Evolutionary conservation across 495 filamentous ascomycete species (phyloP).

Genomic region (Aspergillus conjunctus): DNA sequence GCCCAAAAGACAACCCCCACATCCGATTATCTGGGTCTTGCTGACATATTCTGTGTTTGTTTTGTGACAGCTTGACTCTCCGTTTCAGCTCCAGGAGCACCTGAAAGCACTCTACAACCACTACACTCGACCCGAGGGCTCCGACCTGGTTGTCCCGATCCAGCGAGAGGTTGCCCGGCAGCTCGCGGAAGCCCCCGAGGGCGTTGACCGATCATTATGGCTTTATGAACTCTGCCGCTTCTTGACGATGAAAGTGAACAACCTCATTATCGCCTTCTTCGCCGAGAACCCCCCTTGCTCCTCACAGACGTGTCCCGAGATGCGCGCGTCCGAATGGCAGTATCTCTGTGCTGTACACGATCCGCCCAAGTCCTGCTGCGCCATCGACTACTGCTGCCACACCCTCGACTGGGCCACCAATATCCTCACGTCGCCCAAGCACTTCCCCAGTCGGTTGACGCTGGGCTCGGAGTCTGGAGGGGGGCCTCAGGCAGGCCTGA

Average conservation of each 20-base stretch:
- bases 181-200: constrained; percentile 76
- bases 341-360: constrained; percentile 98
- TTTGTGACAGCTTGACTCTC: constrained; percentile 74
- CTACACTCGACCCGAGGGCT: constrained; percentile 67
- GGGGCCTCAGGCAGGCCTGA: constrained; percentile 62
- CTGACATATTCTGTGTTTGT: constrained; percentile 27
- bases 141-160: constrained; percentile 62
- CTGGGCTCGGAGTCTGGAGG: constrained; percentile 65
- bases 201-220: constrained; percentile 85
- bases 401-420: constrained; percentile 97
- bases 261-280: constrained; percentile 86
- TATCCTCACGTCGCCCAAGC: constrained; percentile 83
- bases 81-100: constrained; percentile 98
- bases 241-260: constrained; percentile 89
- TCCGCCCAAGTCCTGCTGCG: constrained; percentile 90
- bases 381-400: constrained; percentile 98
- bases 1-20: neutral
- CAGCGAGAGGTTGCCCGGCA: constrained; percentile 68
- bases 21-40: neutral
- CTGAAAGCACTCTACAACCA: constrained; percentile 85
- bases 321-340: constrained; percentile 98
- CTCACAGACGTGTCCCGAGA: constrained; percentile 85
- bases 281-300: constrained; percentile 88
- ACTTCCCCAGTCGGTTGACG: constrained; percentile 86
- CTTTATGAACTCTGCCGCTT: constrained; percentile 97